Evolutionary conservation across 768 basidiomycete species (phyloP).

Genomic region (Collybiopsis luxurians): DNA sequence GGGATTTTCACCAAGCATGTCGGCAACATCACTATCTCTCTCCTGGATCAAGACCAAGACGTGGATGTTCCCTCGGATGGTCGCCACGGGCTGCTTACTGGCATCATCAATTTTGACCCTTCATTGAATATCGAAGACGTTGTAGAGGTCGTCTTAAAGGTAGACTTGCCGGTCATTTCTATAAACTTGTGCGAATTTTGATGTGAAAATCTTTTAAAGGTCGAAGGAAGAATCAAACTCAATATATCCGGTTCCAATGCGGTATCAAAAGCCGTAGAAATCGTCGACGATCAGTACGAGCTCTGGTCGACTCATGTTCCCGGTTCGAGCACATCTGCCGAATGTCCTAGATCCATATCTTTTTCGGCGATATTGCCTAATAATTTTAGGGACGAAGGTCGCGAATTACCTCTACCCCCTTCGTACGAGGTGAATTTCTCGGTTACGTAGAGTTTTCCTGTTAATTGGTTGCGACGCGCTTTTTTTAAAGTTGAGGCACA

Average conservation of each 20-base stretch:
- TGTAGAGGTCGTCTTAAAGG: neutral
- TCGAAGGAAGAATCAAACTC: constrained; percentile 4
- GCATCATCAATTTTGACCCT: neutral
- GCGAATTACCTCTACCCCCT: constrained; percentile 4
- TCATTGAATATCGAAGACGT: neutral
- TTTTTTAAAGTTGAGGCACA: no score
- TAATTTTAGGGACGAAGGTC: constrained; percentile 5
- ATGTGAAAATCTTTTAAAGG: neutral
- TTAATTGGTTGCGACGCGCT: neutral
- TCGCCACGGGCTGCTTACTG: neutral
- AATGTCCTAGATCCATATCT: neutral
- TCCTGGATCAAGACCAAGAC: constrained; percentile 3
- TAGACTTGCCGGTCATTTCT: neutral
- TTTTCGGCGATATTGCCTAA: constrained; percentile 4
- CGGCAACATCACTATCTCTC: neutral
- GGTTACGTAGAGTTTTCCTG: neutral
- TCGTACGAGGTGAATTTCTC: constrained; percentile 9
- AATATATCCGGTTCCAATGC: constrained; percentile 2
- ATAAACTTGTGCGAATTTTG: neutral
- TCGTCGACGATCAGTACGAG: neutral
- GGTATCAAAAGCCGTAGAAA: neutral
- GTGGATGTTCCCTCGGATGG: constrained; percentile 1
- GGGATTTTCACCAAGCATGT: constrained; percentile 2
- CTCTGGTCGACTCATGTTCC: neutral
- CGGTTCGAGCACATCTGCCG: neutral